Percentiles rank a stretch among this genome's conserved stretches.
Conservation (phyloP, 331 rosid genomes). For the Acacia concinna region DNA sequence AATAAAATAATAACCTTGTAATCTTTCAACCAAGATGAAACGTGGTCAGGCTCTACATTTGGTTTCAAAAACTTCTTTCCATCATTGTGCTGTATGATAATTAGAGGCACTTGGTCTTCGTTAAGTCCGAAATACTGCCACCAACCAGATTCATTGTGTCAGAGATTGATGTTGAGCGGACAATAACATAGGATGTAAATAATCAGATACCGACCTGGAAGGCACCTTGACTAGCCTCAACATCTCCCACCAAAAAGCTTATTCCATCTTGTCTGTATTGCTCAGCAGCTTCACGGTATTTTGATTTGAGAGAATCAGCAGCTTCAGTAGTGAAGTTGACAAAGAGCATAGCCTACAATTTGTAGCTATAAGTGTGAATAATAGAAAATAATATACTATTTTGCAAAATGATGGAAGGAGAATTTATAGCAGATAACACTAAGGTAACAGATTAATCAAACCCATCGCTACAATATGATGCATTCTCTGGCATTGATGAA, state of each 20-base stretch:
- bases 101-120: conserved; percentile 76
- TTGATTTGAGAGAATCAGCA: conserved; percentile 59
- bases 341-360: conserved; percentile 84
- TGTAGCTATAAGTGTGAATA: neutral
- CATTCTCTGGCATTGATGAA: conserved; percentile 1
- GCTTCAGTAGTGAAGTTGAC: conserved; percentile 57
- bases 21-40: conserved; percentile 74
- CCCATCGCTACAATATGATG: neutral
- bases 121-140: conserved; percentile 78
- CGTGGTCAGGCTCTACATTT: conserved; percentile 65
- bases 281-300: conserved; percentile 75
- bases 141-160: conserved; percentile 34
- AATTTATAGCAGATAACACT: neutral
- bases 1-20: conserved; percentile 61
- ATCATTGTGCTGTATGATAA: conserved; percentile 58
- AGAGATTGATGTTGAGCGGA: conserved; percentile 16
- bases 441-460: neutral
- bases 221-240: conserved; percentile 72
- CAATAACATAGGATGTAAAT: neutral
- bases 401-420: conserved; percentile 1
- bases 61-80: conserved; percentile 71
- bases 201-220: conserved; percentile 64
- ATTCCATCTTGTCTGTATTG: conserved; percentile 51
- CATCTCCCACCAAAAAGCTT: conserved; percentile 80
- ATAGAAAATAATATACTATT: neutral